phyloP scores from a whole-genome alignment of 2,329 filamentous ascomycete genomes.

The Pestalotiopsis sp. region DNA sequence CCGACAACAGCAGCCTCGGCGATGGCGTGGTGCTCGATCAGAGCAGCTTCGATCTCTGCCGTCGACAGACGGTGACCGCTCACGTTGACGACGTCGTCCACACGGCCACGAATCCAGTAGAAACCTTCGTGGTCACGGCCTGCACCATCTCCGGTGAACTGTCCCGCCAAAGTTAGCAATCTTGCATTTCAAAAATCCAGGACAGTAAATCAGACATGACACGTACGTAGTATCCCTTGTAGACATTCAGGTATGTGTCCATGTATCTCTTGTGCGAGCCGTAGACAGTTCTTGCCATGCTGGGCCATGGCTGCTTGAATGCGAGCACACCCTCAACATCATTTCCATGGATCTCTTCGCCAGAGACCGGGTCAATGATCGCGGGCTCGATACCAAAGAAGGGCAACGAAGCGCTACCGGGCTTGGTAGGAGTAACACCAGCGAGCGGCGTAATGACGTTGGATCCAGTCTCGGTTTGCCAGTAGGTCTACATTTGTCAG shows the following conservation, averaged over 20 bases:
- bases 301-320: conserved; percentile 98
- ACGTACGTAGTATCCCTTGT: conserved; percentile 95
- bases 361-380: conserved; percentile 95
- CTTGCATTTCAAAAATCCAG: not conserved
- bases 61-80: conserved; percentile 95
- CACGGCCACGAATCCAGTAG: conserved; percentile 99
- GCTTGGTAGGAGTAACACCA: conserved; percentile 94
- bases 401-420: conserved; percentile 90
- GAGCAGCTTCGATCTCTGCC: conserved; percentile 94
- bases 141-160: conserved; percentile 93
- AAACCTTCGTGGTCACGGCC: conserved; percentile 97
- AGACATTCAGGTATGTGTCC: conserved; percentile 97
- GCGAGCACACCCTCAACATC: conserved; percentile 96
- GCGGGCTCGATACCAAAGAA: conserved; percentile 99
- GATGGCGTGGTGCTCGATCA: conserved; percentile 88
- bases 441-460: conserved; percentile 93
- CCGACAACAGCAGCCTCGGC: conserved; percentile 96
- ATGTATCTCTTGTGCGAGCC: conserved; percentile 97
- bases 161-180: conserved; percentile 20
- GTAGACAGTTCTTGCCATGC: conserved; percentile 97
- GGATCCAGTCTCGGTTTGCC: conserved; percentile 98
- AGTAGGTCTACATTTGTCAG: conserved; percentile 76
- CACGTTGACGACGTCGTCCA: conserved; percentile 98
- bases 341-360: conserved; percentile 90
- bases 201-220: not conserved